Conservation (phyloP, 2,329 filamentous ascomycete genomes). For the Colletotrichum gloeosporioides region DNA sequence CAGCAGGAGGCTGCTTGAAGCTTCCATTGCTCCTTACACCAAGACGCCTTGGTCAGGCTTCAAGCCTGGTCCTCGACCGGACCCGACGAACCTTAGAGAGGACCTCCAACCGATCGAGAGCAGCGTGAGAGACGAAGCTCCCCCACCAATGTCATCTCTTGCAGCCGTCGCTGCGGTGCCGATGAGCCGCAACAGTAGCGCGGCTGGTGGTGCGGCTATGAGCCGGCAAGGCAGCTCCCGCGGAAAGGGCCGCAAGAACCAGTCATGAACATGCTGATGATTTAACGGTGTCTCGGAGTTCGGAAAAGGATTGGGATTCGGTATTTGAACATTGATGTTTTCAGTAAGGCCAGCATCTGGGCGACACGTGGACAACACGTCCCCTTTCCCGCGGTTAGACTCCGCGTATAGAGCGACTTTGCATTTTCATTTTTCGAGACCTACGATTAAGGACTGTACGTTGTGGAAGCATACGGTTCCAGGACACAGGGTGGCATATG, state of each 20-base stretch:
- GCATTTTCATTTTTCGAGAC: background rate
- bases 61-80: slow-evolving; percentile 48
- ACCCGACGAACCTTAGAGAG: slow-evolving; percentile 55
- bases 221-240: slow-evolving; percentile 60
- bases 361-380: background rate
- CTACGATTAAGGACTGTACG: background rate
- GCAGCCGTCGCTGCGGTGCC: slow-evolving; percentile 42
- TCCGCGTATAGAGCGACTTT: background rate
- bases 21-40: slow-evolving; percentile 53
- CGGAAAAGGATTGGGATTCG: background rate
- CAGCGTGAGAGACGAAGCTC: slow-evolving; percentile 46
- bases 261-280: slow-evolving; percentile 10
- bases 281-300: slow-evolving; percentile 12
- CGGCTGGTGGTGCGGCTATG: slow-evolving; percentile 59
- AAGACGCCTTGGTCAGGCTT: slow-evolving; percentile 55
- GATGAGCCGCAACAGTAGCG: slow-evolving; percentile 62
- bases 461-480: background rate
- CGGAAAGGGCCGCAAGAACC: slow-evolving; percentile 48
- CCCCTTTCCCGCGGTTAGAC: background rate
- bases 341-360: background rate
- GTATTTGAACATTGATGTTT: background rate
- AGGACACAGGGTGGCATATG: slow-evolving; percentile 2
- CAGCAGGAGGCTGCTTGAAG: slow-evolving; percentile 60
- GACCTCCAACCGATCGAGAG: slow-evolving; percentile 54
- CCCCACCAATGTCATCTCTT: slow-evolving; percentile 22